A percentile compares a stretch with the other conserved stretches of the same genome.
Evolutionary conservation across 371 early-diverging fungal genomes (phyloP).

Genomic region (Pancytospora philotis): DNA sequence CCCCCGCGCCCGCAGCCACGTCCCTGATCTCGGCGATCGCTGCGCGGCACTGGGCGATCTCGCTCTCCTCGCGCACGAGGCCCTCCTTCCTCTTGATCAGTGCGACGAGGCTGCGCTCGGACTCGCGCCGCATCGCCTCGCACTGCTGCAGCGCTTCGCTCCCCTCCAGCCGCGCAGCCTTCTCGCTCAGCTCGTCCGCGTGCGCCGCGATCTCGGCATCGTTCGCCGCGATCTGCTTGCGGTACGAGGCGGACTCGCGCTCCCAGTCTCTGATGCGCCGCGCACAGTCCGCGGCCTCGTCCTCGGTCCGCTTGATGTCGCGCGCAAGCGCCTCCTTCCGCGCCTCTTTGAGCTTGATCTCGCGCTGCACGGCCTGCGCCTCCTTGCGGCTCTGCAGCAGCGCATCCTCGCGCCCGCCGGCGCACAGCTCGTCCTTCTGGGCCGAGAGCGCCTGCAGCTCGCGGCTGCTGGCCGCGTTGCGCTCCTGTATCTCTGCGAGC

Average conservation of each 20-base stretch:
- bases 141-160: neutral
- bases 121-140: constrained; percentile 11
- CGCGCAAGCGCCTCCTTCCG: constrained; percentile 28
- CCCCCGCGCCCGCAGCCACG: neutral
- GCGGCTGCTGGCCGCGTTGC: constrained; percentile 19
- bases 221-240: neutral
- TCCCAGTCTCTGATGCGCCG: constrained; percentile 6
- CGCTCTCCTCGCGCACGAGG: neutral
- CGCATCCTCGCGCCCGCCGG: constrained; percentile 1
- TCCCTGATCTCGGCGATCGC: constrained; percentile 13
- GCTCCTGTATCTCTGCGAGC: constrained; percentile 44
- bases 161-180: constrained; percentile 12
- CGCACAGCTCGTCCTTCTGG: neutral
- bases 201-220: constrained; percentile 3
- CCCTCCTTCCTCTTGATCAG: constrained; percentile 1
- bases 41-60: neutral
- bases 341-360: neutral
- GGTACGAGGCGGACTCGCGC: neutral
- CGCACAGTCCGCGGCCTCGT: constrained; percentile 7
- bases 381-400: neutral
- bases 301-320: constrained; percentile 5
- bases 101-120: constrained; percentile 1
- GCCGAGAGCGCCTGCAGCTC: constrained; percentile 35
- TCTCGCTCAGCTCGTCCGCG: constrained; percentile 8
- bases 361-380: neutral